Percentiles rank a stretch among this genome's conserved stretches.
Conservation (phyloP, 2,329 filamentous ascomycete species). For the Colletotrichum orbiculare region DNA sequence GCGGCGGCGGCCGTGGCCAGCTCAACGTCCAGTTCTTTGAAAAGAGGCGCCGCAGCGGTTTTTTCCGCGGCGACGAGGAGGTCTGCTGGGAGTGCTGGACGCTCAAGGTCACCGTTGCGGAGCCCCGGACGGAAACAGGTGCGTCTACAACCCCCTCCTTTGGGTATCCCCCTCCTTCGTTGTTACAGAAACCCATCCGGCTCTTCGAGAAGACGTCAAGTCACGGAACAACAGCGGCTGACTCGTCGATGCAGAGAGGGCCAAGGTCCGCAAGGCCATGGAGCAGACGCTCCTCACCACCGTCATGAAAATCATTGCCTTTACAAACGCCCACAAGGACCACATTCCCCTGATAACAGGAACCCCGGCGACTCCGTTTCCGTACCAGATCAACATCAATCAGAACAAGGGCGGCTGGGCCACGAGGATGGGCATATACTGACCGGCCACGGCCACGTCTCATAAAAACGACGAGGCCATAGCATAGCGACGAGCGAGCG, state of each 20-base stretch:
- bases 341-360: constrained; percentile 98
- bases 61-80: constrained; percentile 87
- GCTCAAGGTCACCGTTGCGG: constrained; percentile 91
- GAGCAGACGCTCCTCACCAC: constrained; percentile 88
- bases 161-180: no score
- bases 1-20: constrained; percentile 67
- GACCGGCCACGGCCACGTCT: not conserved
- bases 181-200: no score
- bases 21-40: constrained; percentile 95
- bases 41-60: constrained; percentile 85
- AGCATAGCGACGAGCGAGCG: not conserved
- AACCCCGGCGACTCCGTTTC: constrained; percentile 93
- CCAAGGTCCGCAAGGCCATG: constrained; percentile 91
- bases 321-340: constrained; percentile 89
- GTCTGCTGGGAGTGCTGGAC: constrained; percentile 98
- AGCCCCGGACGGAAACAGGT: constrained; percentile 90
- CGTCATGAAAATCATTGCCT: constrained; percentile 88
- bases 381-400: constrained; percentile 91
- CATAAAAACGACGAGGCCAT: not conserved
- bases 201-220: not conserved
- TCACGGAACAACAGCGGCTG: constrained; percentile 1
- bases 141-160: constrained; percentile 47
- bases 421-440: constrained; percentile 81
- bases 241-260: constrained; percentile 71
- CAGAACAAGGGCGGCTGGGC: constrained; percentile 85